Evolutionary conservation across 768 basidiomycete species (phyloP), one percentile per base, ranked within the genome.

Genomic region (Tephrocybe sp.): DNA sequence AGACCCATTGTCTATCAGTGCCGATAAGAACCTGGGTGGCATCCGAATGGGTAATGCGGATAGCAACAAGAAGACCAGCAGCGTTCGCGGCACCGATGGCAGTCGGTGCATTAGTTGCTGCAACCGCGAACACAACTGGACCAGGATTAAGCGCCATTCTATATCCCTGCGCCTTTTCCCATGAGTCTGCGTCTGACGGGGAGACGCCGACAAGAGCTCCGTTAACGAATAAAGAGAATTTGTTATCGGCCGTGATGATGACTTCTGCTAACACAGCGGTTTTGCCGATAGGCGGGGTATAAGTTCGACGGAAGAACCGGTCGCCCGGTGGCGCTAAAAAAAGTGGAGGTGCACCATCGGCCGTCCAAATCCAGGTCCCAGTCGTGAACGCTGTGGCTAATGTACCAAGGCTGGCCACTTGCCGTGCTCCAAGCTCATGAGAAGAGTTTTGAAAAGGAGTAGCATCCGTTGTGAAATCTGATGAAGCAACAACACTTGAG

Each of bases 1-100:
- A 46, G 5, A 25, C 38, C 55, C 55, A 56, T 22, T 25, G 31
- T 16, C 18, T 33, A 25, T 52, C 55, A 31, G 47, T 52, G 1
- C 39, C 19, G 3, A 56, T 37, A 27, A 49, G 9, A 29, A 25
- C 41, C 31, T 56, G 47, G 18, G 55, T 46, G 11, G 38, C 51
- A 16, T 56, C 55, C 6, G 55, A 52, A 23, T 49, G 51, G 10
- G 55, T 56, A 5, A 56, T 53, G 8, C 55, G 55, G 25, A 56
- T 52, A 10, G 51, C 47, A 4, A 39, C 46, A 31, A 56, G 43
- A 29, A 56, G 34, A 16, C 44, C 55, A 21, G 55, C 55, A 25
- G 55, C 44, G 15, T 56, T 56, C 16, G 44, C 30, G 2, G 12
- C 47, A 29, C 39, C 44, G 9, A 8, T 22, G 16, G 39, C 34